Evolutionary conservation across 257 asterid species (phyloP).

Genomic region (Solanum boliviense): DNA sequence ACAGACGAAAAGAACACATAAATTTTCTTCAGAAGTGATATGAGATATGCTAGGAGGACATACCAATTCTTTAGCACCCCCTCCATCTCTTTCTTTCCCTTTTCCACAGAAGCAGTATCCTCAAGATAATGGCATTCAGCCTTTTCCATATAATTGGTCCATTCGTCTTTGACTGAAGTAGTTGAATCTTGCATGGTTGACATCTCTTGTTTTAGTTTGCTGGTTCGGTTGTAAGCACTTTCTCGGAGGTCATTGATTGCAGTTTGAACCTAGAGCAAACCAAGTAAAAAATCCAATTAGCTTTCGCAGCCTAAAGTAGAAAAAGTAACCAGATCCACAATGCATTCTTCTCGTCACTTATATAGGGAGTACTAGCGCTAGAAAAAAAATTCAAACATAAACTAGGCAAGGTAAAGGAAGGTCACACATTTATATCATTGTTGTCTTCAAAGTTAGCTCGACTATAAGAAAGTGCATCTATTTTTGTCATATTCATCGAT

Average conservation of each 20-base stretch:
- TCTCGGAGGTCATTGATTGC: constrained; percentile 71
- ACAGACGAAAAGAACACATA: background rate
- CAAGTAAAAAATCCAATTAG: background rate
- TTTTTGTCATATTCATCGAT: background rate
- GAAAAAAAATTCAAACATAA: background rate
- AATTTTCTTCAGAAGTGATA: background rate
- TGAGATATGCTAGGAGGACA: background rate
- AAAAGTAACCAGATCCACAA: background rate
- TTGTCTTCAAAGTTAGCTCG: background rate
- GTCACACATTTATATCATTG: background rate
- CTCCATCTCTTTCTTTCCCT: constrained; percentile 63
- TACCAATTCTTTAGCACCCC: constrained; percentile 67
- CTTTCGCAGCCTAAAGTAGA: background rate
- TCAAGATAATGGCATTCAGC: constrained; percentile 64
- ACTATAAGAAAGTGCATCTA: background rate
- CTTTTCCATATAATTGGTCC: constrained; percentile 48
- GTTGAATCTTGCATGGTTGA: constrained; percentile 69
- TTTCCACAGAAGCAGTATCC: constrained; percentile 64
- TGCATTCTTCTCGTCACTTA: background rate
- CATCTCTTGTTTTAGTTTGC: constrained; percentile 78
- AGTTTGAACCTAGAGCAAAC: constrained; percentile 51
- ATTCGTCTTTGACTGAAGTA: constrained; percentile 55
- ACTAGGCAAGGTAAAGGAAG: background rate
- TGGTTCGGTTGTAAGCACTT: constrained; percentile 67
- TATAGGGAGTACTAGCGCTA: background rate